Conservation (phyloP, 495 filamentous ascomycete species). For the Penicillium mononematosum region DNA sequence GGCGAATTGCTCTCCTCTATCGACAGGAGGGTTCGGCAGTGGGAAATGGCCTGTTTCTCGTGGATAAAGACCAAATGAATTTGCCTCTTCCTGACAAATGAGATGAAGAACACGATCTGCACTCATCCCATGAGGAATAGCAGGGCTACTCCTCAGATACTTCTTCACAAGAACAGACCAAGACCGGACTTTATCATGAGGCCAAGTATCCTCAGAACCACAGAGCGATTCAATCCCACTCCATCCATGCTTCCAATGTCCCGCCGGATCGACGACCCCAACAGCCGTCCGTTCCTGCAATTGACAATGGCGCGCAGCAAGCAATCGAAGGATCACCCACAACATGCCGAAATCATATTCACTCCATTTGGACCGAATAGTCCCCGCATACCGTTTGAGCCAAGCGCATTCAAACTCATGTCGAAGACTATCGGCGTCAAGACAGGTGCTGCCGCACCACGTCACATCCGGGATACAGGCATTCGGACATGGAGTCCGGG, state of each 20-base stretch:
- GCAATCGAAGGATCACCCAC: slow-evolving; percentile 41
- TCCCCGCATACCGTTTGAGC: slow-evolving; percentile 30
- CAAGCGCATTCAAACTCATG: slow-evolving; percentile 41
- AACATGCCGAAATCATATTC: slow-evolving; percentile 45
- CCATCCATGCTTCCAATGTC: slow-evolving; percentile 28
- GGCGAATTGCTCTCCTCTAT: slow-evolving; percentile 40
- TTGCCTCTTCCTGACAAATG: slow-evolving; percentile 42
- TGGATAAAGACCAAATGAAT: slow-evolving; percentile 45
- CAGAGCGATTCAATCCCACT: slow-evolving; percentile 34
- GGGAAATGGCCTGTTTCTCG: slow-evolving; percentile 35
- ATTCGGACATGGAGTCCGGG: slow-evolving; percentile 26
- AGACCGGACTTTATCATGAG: slow-evolving; percentile 31
- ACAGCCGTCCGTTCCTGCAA: neutral
- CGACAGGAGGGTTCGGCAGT: slow-evolving; percentile 12
- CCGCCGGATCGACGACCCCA: neutral
- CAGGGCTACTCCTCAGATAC: slow-evolving; percentile 28
- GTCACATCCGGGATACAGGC: slow-evolving; percentile 33
- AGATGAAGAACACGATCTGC: slow-evolving; percentile 28
- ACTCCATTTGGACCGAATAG: slow-evolving; percentile 35
- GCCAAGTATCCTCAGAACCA: slow-evolving; percentile 37
- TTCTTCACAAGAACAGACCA: slow-evolving; percentile 40
- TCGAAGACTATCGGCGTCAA: slow-evolving; percentile 23
- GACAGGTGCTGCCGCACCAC: slow-evolving; percentile 35
- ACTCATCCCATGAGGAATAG: slow-evolving; percentile 28
- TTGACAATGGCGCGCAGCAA: slow-evolving; percentile 32